A percentile compares a stretch with the other conserved stretches of the same genome.
Conservation (phyloP, 306 rosid species). For the Malus asiatica region DNA sequence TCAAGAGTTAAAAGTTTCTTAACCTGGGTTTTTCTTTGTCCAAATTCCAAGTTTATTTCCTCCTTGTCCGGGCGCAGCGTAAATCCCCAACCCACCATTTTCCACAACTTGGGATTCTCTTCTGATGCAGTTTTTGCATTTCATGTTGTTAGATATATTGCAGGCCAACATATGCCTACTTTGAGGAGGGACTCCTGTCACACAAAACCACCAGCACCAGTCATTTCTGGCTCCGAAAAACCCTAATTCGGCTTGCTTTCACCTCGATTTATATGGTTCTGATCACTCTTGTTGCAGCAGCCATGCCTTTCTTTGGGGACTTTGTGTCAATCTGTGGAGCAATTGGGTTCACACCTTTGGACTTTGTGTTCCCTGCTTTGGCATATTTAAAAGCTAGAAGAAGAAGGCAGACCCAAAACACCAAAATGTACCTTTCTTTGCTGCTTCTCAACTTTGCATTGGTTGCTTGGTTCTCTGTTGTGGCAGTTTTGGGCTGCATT, state of each 20-base stretch:
- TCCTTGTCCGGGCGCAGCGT: neutral
- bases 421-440: conserved; percentile 28
- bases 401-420: conserved; percentile 25
- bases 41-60: too few species aligned
- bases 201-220: conserved; percentile 10
- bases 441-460: conserved; percentile 45
- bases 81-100: neutral
- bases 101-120: neutral
- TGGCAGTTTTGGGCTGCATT: conserved; percentile 65
- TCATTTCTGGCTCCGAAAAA: conserved; percentile 15
- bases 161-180: conserved; percentile 72
- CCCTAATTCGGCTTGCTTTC: conserved; percentile 26
- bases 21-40: too few species aligned
- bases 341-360: conserved; percentile 67
- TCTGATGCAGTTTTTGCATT: neutral
- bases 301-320: conserved; percentile 68
- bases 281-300: conserved; percentile 60
- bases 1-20: too few species aligned
- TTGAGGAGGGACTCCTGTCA: conserved; percentile 41
- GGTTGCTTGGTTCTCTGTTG: conserved; percentile 56
- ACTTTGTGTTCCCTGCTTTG: conserved; percentile 64
- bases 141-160: conserved; percentile 46
- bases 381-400: conserved; percentile 60
- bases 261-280: conserved; percentile 45
- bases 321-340: conserved; percentile 76